A percentile compares a stretch with the other conserved stretches of the same genome.
These are phyloP conservation scores for Verruconis gallopava DNA, from an alignment of 2,329 filamentous ascomycete species.

Conservation along the genomic window DNA sequence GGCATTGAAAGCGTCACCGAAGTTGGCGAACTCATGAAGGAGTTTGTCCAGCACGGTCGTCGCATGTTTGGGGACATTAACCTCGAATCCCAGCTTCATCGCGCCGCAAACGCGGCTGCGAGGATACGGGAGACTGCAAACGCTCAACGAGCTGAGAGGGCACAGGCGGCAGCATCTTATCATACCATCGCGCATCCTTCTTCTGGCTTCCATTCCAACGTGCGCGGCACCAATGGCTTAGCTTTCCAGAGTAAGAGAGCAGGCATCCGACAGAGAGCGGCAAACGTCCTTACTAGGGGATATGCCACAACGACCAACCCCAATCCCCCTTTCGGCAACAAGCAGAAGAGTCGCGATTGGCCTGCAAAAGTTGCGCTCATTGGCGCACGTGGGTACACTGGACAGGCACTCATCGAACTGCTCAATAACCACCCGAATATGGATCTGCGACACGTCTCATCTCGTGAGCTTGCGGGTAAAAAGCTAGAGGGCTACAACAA, in stretches of 20 bases:
- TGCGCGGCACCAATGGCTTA: background rate
- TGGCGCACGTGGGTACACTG: slow-evolving; percentile 86
- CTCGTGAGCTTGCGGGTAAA: slow-evolving; percentile 79
- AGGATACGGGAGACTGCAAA: slow-evolving; percentile 41
- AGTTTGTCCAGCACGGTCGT: slow-evolving; percentile 71
- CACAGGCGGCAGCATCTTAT: slow-evolving; percentile 31
- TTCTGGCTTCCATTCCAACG: slow-evolving; percentile 1
- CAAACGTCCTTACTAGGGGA: slow-evolving; percentile 24
- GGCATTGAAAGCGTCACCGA: slow-evolving; percentile 72
- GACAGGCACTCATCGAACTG: slow-evolving; percentile 76
- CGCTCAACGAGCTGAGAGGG: slow-evolving; percentile 47
- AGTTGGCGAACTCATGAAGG: slow-evolving; percentile 69
- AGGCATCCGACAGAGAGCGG: background rate
- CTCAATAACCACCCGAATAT: slow-evolving; percentile 80
- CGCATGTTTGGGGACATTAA: slow-evolving; percentile 84
- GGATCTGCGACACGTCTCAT: slow-evolving; percentile 84
- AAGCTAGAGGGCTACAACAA: slow-evolving; percentile 83
- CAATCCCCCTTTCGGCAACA: slow-evolving; percentile 78
- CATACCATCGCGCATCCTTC: slow-evolving; percentile 40
- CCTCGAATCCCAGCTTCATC: slow-evolving; percentile 71
- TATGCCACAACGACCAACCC: slow-evolving; percentile 63
- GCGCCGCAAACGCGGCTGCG: slow-evolving; percentile 59
- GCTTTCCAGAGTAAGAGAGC: background rate
- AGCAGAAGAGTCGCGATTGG: slow-evolving; percentile 70
- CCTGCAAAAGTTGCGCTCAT: slow-evolving; percentile 76